Evolutionary conservation across 768 basidiomycete genomes (phyloP), one percentile per base, ranked within the genome.

Genomic region (Termitomyces heimii): DNA sequence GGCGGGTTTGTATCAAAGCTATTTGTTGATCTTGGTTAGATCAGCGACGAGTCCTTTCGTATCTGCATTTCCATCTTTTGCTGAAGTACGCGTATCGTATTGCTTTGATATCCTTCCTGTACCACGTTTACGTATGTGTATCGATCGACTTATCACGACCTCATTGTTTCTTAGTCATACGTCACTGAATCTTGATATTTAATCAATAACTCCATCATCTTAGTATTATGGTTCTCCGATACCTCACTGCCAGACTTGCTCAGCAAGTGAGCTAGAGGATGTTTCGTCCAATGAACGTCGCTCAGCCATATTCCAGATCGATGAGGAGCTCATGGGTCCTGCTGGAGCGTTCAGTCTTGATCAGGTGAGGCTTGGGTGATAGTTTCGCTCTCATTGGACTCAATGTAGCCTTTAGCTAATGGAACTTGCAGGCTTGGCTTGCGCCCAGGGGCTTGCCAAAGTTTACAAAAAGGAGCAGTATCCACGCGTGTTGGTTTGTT

Each of bases 361-460:
- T 65, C 96, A 96, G 80, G 93, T 87, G 57, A 55, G 54, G 35
- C 66, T 53, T n/a, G 35, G 35, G 4, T 24, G 18, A 28, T 26
- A 29, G 6, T 37, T 10, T 28, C 22, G 5, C n/a, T 28, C 13
- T 6, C 3, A 10, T 16, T 34, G 22, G 16, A 18, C 49, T 40
- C 44, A 43, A 49, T 29, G 40, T 26, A 22, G 29, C 4, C 13
- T 54, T 32, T 9, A 54, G 92, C 75, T 98, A 31, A 97, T 98
- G 94, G 96, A 98, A 67, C 81, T 98, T 13, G 96, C 96, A 31
- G 97, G 97, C 1, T 75, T 98, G 10, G 88, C 96, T 1, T 95
- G 95, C 67, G 97, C 96, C 0, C 92, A 95, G 68, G 82, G 90
- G 0, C 74, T 98, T 2, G 85, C 89, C 6, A 86, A 77, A n/a